Base-by-base conservation (phyloP, 106 monocot species). In the Alisma plantagoaquatica region DNA sequence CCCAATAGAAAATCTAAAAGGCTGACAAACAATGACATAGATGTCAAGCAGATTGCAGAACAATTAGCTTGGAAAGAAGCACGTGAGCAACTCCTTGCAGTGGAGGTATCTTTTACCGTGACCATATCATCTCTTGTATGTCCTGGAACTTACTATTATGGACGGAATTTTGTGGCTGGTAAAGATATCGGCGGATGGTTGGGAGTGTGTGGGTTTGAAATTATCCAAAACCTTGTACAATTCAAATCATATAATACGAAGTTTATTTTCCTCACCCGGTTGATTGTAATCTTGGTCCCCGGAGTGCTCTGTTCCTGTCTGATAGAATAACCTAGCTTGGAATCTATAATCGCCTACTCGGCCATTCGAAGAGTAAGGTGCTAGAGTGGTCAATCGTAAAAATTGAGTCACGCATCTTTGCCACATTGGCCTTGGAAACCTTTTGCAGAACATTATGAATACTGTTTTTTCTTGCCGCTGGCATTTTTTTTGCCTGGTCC, bases 1-100 rank as follows among this genome's bases (percentile, higher is more conserved):
- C 44, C 70, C 41, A 70, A 63, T 75, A 69, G 80, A 43, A 87
- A 62, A 70, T 43, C 62, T 11, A 94, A 84, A 81, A 73, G 11
- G 33, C 35, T 45, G 57, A 58, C 49, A 10, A 48, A 28, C 38
- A 80, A 70, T 61, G 74, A 72, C 51, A 30, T 79, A 2, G 41
- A 84, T 57, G 60, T 69, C 21, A 76, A 68, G 46, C 48, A 51
- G 42, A 73, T 94, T 35, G 62, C 46, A 27, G 70, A 84, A 31
- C 71, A 73, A 1, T 60, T 93, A 15, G 70, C 73, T 51, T 78
- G 70, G 46, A 50, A 55, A 31, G 79, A 72, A 57, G 83, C 86
- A 20, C 62, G 67, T 22, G 69, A 77, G 43, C 83, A 93, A 77
- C 67, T 93, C 57, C 35, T 83, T 25, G 42, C 55, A 57, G 69